Conservation (phyloP, 495 filamentous ascomycete species). For the Penicillium tannophilum region DNA sequence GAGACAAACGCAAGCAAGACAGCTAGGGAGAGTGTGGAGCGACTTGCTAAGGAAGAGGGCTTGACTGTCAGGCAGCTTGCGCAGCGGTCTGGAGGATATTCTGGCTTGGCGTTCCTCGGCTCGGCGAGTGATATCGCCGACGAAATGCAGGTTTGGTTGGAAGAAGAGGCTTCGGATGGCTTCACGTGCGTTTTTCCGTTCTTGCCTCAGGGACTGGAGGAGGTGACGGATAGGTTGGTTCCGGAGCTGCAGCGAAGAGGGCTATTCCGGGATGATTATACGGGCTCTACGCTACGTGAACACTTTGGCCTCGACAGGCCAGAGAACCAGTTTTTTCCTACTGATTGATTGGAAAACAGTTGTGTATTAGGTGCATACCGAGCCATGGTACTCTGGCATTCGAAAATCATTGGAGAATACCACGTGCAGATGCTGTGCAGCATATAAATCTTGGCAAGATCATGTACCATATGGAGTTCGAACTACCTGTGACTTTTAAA, state of each 20-base stretch:
- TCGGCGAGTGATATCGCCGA: slow-evolving; percentile 51
- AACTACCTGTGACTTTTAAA: too few species aligned
- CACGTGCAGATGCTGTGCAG: too few species aligned
- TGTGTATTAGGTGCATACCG: neutral
- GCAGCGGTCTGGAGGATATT: slow-evolving; percentile 52
- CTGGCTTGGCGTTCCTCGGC: slow-evolving; percentile 54
- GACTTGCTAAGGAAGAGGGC: slow-evolving; percentile 44
- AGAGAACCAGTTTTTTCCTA: slow-evolving; percentile 51
- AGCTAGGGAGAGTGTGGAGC: slow-evolving; percentile 41
- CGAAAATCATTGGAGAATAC: too few species aligned
- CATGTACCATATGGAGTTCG: too few species aligned
- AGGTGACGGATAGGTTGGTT: slow-evolving; percentile 48
- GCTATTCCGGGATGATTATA: slow-evolving; percentile 51
- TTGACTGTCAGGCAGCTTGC: slow-evolving; percentile 54
- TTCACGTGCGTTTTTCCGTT: slow-evolving; percentile 54
- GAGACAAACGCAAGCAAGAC: slow-evolving; percentile 59
- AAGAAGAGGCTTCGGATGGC: slow-evolving; percentile 47
- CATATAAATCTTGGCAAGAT: too few species aligned
- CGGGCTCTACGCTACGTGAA: slow-evolving; percentile 45
- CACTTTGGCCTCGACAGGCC: slow-evolving; percentile 54
- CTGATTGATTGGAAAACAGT: neutral
- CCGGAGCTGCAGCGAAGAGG: slow-evolving; percentile 55
- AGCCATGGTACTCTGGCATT: too few species aligned
- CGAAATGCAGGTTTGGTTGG: slow-evolving; percentile 51
- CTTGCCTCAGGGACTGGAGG: slow-evolving; percentile 54